Percentiles rank a stretch among this genome's conserved stretches.
Evolutionary conservation across 768 basidiomycete species (phyloP).

Genomic region (Hygrocybe punicea): DNA sequence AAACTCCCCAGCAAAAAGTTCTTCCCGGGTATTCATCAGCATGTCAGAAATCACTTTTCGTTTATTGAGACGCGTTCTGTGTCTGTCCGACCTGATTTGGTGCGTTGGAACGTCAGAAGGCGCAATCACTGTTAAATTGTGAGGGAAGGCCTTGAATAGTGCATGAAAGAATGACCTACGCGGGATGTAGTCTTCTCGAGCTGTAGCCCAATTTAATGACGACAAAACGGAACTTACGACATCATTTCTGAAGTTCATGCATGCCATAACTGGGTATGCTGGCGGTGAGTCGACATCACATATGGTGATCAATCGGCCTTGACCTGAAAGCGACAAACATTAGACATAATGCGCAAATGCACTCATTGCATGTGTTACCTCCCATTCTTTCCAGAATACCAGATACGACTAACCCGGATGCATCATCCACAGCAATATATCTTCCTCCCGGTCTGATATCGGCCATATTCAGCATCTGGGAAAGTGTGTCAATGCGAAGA

Average conservation of each 20-base stretch:
- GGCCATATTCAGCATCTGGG: slow-evolving; percentile 81
- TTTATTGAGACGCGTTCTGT: slow-evolving; percentile 68
- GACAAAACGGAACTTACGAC: slow-evolving; percentile 51
- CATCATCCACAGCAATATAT: slow-evolving; percentile 88
- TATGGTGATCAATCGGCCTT: slow-evolving; percentile 78
- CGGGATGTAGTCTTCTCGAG: slow-evolving; percentile 71
- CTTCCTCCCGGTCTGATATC: slow-evolving; percentile 84
- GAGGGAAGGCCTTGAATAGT: slow-evolving; percentile 7
- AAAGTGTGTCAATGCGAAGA: slow-evolving; percentile 81
- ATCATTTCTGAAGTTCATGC: slow-evolving; percentile 81
- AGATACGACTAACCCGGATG: slow-evolving; percentile 82
- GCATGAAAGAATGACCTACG: slow-evolving; percentile 36
- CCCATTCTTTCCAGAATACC: slow-evolving; percentile 85
- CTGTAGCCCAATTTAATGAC: slow-evolving; percentile 88
- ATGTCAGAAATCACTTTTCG: slow-evolving; percentile 67
- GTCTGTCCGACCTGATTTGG: slow-evolving; percentile 66
- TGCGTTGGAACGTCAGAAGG: slow-evolving; percentile 57
- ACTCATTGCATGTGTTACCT: slow-evolving; percentile 44
- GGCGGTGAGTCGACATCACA: slow-evolving; percentile 91
- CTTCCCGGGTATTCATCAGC: slow-evolving; percentile 64
- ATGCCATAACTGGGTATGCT: slow-evolving; percentile 73
- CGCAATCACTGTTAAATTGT: slow-evolving; percentile 46
- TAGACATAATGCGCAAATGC: slow-evolving; percentile 5
- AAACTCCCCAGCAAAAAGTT: slow-evolving; percentile 83
- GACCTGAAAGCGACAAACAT: slow-evolving; percentile 43